These are phyloP conservation scores for Calonectria pseudoreteaudii DNA, from an alignment of 2,329 filamentous ascomycete genomes.

Conservation along the genomic window DNA sequence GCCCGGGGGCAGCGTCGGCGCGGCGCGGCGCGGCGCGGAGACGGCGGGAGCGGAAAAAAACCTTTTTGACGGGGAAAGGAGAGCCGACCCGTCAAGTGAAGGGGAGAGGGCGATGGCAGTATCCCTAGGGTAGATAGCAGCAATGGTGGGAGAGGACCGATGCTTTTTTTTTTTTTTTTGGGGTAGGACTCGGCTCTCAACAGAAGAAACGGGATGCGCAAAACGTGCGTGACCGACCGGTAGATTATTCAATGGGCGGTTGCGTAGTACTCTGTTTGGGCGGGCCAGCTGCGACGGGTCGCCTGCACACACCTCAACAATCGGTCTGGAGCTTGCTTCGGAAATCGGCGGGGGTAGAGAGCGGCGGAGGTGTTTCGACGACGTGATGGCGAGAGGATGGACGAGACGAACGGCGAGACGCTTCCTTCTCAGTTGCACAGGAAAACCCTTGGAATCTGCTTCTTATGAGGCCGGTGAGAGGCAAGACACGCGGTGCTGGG, in stretches of 20 bases:
- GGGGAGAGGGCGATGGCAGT: neutral
- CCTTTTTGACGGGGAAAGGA: constrained; percentile 29
- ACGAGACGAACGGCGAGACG: constrained; percentile 14
- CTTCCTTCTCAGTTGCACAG: constrained; percentile 5
- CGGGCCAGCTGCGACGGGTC: constrained; percentile 13
- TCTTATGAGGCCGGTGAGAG: constrained; percentile 46
- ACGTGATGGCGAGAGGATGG: neutral
- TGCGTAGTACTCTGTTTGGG: constrained; percentile 20
- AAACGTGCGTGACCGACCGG: constrained; percentile 36
- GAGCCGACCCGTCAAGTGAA: constrained; percentile 1
- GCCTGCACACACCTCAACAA: constrained; percentile 18
- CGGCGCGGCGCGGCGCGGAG: constrained; percentile 39
- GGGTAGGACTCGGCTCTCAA: constrained; percentile 35
- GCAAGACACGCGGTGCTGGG: constrained; percentile 42
- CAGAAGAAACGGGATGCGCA: constrained; percentile 42
- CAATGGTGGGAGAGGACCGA: constrained; percentile 16
- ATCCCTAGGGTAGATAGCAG: constrained; percentile 23
- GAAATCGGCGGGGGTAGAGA: constrained; percentile 5
- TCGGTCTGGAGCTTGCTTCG: neutral
- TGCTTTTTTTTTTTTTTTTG: constrained; percentile 15
- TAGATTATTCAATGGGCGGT: constrained; percentile 32
- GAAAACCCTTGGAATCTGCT: constrained; percentile 40
- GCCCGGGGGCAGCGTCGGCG: constrained; percentile 34
- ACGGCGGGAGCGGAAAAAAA: constrained; percentile 34
- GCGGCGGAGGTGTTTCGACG: constrained; percentile 10